Base-by-base conservation (phyloP, 202 grass and related monocot genomes). In the Tripidium arundinaceum region DNA sequence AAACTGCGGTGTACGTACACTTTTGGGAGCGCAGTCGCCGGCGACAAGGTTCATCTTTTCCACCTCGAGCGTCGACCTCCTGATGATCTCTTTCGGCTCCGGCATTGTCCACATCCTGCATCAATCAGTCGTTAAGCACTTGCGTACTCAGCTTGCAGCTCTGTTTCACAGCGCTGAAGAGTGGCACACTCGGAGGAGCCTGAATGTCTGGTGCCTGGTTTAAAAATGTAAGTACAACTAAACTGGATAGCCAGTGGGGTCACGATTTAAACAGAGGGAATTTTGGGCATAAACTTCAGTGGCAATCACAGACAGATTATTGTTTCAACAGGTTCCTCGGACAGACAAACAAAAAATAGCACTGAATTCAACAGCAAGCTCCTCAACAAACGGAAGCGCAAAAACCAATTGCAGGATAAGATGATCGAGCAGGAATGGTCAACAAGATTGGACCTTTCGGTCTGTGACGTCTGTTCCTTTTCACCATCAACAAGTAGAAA, bases 51-150 rank as follows among this genome's bases (percentile, higher is more conserved):
- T 91, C 86, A 93, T 86, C 79, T 80, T 91, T 12, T 79, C 74
- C 67, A 79, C 62, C 76, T 93, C 80, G 29, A 92, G 78, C 3
- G 46, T 83, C 7, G 83, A 85, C 69, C 83, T 89, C 76, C 88
- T 86, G 62, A 96, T 87, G 14, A 91, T 76, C 29, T 91, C 88
- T 79, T 93, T 99, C 24, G 88, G 79, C 86, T 99, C 92, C 7
- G 96, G 96, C 90, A 99, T 85, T 29, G 86, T 93, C 96, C 87
- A 99, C 90, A 94, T 99, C 84, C 86, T 93, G 85, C 39, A 61
- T 40, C 50, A 22, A 3, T n/a, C 9, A 77, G 13, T 49, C 9
- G 22, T 37, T 49, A 34, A 81, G 54, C 42, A 38, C 41, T 75
- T 36, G 19, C 2, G 2, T 10, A 38, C 13, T 52, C 1, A 14